Conservation (phyloP, 225 moss, liverwort and hornwort species). For the Asterella californica region DNA sequence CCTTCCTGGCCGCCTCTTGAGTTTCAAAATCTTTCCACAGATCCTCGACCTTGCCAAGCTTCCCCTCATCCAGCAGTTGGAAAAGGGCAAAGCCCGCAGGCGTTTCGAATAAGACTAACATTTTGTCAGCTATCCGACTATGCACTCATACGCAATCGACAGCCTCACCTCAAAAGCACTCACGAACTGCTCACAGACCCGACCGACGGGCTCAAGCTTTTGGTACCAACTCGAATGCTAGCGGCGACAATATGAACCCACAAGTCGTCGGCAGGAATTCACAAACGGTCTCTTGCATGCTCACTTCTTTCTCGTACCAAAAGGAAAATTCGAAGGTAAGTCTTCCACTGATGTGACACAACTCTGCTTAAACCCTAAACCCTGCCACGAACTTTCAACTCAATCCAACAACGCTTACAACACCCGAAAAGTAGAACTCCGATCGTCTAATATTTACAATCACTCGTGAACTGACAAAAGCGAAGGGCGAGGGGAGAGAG, state of each 20-base stretch:
- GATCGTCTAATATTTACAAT: background rate
- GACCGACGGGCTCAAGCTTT: background rate
- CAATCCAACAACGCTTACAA: background rate
- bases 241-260: background rate
- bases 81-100: conserved; percentile 89
- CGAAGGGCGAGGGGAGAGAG: too few species aligned
- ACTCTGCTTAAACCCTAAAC: conserved; percentile 5
- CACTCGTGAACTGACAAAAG: too few species aligned
- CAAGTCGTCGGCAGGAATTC: background rate
- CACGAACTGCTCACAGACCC: background rate
- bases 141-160: conserved; percentile 3
- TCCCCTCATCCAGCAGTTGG: conserved; percentile 72
- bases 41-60: conserved; percentile 72
- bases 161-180: background rate
- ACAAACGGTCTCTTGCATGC: background rate
- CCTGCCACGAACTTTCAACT: background rate
- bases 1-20: conserved; percentile 61
- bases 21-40: conserved; percentile 85
- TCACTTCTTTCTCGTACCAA: background rate
- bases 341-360: background rate
- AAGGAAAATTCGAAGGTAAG: background rate
- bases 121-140: conserved; percentile 28
- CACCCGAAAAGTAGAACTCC: background rate
- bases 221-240: background rate
- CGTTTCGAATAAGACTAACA: conserved; percentile 89